These are phyloP conservation scores for Inga laurina DNA, from an alignment of 306 rosid species.

Conservation along the genomic window DNA sequence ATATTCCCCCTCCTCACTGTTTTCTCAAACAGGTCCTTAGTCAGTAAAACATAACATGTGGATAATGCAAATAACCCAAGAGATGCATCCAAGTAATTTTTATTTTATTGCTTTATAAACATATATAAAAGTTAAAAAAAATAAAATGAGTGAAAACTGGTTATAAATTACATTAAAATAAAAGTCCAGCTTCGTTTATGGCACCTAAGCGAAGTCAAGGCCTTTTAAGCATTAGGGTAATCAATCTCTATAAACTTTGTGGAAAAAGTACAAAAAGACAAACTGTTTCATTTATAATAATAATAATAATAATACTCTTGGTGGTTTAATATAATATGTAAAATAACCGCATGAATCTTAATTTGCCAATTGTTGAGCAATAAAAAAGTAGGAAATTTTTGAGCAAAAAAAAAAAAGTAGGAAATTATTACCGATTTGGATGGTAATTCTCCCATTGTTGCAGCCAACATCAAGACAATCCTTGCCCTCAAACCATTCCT, in stretches of 20 bases:
- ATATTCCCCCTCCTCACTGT: too few relatives aligned
- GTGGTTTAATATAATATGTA: background rate
- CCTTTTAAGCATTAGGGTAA: background rate
- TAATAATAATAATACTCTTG: background rate
- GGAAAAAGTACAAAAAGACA: background rate
- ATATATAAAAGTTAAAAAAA: background rate
- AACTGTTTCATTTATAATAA: background rate
- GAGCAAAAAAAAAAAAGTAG: background rate
- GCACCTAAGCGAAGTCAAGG: background rate
- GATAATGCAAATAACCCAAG: too few relatives aligned
- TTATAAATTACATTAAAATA: background rate
- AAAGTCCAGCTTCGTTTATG: background rate
- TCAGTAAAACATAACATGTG: too few relatives aligned
- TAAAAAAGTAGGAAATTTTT: background rate
- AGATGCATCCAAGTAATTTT: too few relatives aligned
- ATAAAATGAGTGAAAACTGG: background rate
- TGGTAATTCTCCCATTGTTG: conserved; percentile 75
- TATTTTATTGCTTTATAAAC: too few relatives aligned
- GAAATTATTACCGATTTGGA: conserved; percentile 61
- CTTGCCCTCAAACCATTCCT: conserved; percentile 88
- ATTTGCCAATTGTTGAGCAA: too few relatives aligned
- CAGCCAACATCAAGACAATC: conserved; percentile 93
- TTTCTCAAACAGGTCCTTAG: too few relatives aligned
- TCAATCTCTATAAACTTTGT: background rate
- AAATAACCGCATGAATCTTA: background rate